Evolutionary conservation across 2,329 filamentous ascomycete species (phyloP), one percentile per base, ranked within the genome.

Genomic region (Leptosphaerulina australis): DNA sequence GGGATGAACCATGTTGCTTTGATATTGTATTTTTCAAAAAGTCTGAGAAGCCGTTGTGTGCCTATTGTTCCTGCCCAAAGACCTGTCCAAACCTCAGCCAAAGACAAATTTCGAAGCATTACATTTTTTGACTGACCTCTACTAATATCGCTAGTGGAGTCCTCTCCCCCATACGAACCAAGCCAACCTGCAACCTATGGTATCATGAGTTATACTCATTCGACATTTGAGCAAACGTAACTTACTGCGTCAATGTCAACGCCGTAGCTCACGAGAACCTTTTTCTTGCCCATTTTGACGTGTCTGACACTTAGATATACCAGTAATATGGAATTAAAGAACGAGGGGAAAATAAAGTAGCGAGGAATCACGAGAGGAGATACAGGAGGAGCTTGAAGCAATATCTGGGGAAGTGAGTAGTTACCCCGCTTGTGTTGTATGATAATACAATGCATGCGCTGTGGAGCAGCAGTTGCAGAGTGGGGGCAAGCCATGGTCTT

Each of bases 31-130:
- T 88, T 89, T 11, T 84, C 79, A 62, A 90, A 88, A 2, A 91
- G 72, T 61, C 87, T 88, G 12, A 91, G 79, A 1, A 91, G 76
- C 1, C 87, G 82, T n/a, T 81, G 78, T 0, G 83, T 83, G 26
- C 88, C 88, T 25, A 88, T 76, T 0, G 86, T 88, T 9, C 88
- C 87, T 2, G 88, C 88, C 60, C 84, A 91, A 22, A 88, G 72
- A 50, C 81, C 80, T 83, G 57, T 52, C 15, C 5, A 3, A 5
- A 15, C n/a, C n/a, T n/a, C n/a, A n/a, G 28, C 39, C 14, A 26
- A 24, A 14, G 5, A n/a, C 7, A 1, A 26, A 3, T 6, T 12
- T 30, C 11, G 5, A 15, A 20, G 2, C 30, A 2, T 5, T n/a
- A 9, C 8, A 17, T 2, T 12, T 4, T 5, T 14, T 8, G 12